A percentile compares a stretch with the other conserved stretches of the same genome.
Evolutionary conservation across 1,284 basidiomycete genomes (phyloP).

Genomic region (Melampsora americana): DNA sequence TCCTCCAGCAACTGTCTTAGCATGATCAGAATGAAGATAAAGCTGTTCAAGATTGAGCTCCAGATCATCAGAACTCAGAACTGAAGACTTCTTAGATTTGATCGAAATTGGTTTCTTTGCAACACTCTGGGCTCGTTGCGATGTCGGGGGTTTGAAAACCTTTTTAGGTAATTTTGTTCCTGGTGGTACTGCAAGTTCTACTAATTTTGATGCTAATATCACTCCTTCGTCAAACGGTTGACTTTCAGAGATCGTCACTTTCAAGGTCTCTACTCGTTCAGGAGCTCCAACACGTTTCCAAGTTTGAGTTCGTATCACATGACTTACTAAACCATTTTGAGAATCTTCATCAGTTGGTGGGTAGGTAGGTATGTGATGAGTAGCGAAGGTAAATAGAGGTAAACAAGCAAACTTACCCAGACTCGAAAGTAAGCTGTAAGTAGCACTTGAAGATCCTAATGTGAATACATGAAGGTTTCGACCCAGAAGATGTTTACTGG

Average conservation of each 20-base stretch:
- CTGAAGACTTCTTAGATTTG: background rate
- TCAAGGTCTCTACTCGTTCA: constrained; percentile 3
- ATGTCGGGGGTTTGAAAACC: background rate
- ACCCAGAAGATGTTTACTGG: background rate
- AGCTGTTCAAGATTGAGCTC: background rate
- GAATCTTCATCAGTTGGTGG: background rate
- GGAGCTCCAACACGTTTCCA: background rate
- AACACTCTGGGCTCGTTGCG: too few relatives aligned
- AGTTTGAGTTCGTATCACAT: constrained; percentile 22
- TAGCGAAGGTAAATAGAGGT: background rate
- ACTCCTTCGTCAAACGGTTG: constrained; percentile 38
- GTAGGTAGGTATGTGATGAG: background rate
- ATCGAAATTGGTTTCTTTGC: background rate
- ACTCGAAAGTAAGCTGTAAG: constrained; percentile 27
- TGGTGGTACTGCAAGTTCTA: constrained; percentile 2
- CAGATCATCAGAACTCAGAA: background rate
- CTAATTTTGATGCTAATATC: constrained; percentile 30
- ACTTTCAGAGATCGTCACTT: constrained; percentile 32
- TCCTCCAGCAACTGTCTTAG: background rate
- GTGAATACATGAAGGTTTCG: constrained; percentile 34
- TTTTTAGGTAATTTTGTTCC: background rate
- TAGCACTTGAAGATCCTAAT: constrained; percentile 28
- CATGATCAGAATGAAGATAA: background rate
- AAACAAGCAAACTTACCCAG: constrained; percentile 15
- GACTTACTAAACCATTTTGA: constrained; percentile 14